These are phyloP conservation scores for Torrubiella hemipterigena DNA, from an alignment of 2,329 filamentous ascomycete genomes.

Conservation along the genomic window DNA sequence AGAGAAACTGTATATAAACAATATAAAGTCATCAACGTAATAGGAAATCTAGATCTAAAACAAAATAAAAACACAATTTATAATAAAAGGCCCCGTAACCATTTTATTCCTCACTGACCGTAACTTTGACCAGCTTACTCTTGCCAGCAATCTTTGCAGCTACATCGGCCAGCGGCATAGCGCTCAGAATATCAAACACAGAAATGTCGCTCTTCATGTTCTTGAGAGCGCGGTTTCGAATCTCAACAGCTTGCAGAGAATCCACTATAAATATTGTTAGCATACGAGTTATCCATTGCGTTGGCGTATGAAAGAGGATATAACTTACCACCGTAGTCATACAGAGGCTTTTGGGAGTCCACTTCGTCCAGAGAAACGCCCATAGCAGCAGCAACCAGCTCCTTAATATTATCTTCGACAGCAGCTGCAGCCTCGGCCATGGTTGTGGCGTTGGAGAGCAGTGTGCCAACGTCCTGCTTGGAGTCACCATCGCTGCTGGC, in stretches of 20 bases:
- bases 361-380: neutral
- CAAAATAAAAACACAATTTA: too few relatives aligned
- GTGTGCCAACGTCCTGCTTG: neutral
- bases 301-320: too few relatives aligned
- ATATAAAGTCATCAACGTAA: too few relatives aligned
- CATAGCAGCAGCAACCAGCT: constrained; percentile 1
- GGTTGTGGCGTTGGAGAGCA: neutral
- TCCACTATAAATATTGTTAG: too few relatives aligned
- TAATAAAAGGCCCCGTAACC: too few relatives aligned
- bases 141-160: constrained; percentile 5
- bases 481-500: neutral
- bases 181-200: constrained; percentile 5
- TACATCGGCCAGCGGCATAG: constrained; percentile 4
- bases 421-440: constrained; percentile 2
- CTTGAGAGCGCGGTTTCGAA: constrained; percentile 3
- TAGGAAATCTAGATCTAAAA: too few relatives aligned
- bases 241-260: constrained; percentile 5
- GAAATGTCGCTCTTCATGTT: constrained; percentile 6
- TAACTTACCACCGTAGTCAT: constrained; percentile 2
- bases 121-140: constrained; percentile 3
- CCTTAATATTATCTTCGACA: constrained; percentile 3
- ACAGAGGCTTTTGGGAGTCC: neutral
- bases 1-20: too few relatives aligned
- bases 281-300: too few relatives aligned
- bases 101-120: too few relatives aligned